Conservation (phyloP, 257 asterid species). For the Petrea volubilis region DNA sequence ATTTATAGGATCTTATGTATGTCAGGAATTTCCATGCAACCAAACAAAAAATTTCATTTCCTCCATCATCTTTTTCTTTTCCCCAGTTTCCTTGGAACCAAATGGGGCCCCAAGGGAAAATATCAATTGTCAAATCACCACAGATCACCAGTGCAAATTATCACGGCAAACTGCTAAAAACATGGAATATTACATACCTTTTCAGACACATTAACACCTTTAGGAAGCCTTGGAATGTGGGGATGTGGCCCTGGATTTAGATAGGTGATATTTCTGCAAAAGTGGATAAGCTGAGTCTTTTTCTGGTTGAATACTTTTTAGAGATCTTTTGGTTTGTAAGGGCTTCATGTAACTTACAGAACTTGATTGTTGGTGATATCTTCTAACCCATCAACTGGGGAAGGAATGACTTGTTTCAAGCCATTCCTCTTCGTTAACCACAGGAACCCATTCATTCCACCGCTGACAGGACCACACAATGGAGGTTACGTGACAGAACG, state of each 20-base stretch:
- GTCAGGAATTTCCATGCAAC: not conserved
- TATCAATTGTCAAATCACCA: constrained; percentile 5
- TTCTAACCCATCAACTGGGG: constrained; percentile 62
- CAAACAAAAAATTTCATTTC: not conserved
- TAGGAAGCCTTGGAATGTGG: constrained; percentile 77
- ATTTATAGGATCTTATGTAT: too few relatives aligned
- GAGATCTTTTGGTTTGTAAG: not conserved
- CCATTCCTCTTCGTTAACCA: constrained; percentile 75
- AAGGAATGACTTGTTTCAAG: constrained; percentile 44
- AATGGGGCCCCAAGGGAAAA: not conserved
- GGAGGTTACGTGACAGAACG: constrained; percentile 15
- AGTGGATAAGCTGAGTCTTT: constrained; percentile 19
- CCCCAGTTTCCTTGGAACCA: constrained; percentile 8
- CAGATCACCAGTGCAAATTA: not conserved
- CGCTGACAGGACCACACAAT: constrained; percentile 49
- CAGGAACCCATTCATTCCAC: constrained; percentile 92
- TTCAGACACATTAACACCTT: constrained; percentile 63
- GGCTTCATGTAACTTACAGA: constrained; percentile 55
- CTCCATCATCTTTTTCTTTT: not conserved
- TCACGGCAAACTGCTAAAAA: not conserved
- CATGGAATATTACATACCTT: constrained; percentile 55
- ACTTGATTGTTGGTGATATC: constrained; percentile 57
- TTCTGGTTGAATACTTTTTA: not conserved
- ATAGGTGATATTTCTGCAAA: constrained; percentile 83
- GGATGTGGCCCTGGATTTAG: constrained; percentile 72